Percentiles rank a stretch among this genome's conserved stretches.
These are phyloP conservation scores for Gossypium rotundifolium DNA, from an alignment of 345 rosid species.

Conservation along the genomic window DNA sequence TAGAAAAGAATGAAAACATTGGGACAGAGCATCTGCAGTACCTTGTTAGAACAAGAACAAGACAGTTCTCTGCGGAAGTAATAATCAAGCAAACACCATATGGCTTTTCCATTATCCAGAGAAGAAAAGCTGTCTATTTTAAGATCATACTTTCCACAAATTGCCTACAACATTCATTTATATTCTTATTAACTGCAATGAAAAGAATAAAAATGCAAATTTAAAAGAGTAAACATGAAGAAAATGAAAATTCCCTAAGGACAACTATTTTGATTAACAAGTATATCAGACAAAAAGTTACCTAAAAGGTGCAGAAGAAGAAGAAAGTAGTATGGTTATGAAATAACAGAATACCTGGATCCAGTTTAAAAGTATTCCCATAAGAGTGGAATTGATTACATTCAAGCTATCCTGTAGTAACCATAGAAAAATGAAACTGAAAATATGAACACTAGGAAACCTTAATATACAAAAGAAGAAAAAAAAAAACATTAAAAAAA, in stretches of 20 bases:
- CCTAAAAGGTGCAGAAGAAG: background rate
- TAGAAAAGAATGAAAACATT: constrained; percentile 1
- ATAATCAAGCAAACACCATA: constrained; percentile 94
- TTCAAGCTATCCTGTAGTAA: constrained; percentile 32
- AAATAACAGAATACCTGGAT: constrained; percentile 50
- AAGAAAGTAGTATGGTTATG: background rate
- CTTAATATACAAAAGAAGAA: background rate
- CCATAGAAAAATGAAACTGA: background rate
- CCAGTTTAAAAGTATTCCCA: constrained; percentile 72
- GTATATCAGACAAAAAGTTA: background rate
- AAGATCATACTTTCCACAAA: constrained; percentile 52
- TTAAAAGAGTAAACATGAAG: background rate
- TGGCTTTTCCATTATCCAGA: constrained; percentile 77
- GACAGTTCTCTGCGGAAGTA: constrained; percentile 76
- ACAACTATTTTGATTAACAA: background rate
- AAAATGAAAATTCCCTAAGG: background rate
- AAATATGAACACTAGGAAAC: background rate
- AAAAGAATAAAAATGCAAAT: background rate
- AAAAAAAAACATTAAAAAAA: background rate
- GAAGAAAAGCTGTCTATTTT: constrained; percentile 45
- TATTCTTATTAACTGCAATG: constrained; percentile 2
- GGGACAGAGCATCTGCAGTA: constrained; percentile 20
- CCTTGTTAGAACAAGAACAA: constrained; percentile 54
- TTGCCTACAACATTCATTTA: constrained; percentile 43
- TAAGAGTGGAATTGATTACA: constrained; percentile 28